Conservation (phyloP, 2,329 filamentous ascomycete genomes). For the Tolypocladium nubicola region DNA sequence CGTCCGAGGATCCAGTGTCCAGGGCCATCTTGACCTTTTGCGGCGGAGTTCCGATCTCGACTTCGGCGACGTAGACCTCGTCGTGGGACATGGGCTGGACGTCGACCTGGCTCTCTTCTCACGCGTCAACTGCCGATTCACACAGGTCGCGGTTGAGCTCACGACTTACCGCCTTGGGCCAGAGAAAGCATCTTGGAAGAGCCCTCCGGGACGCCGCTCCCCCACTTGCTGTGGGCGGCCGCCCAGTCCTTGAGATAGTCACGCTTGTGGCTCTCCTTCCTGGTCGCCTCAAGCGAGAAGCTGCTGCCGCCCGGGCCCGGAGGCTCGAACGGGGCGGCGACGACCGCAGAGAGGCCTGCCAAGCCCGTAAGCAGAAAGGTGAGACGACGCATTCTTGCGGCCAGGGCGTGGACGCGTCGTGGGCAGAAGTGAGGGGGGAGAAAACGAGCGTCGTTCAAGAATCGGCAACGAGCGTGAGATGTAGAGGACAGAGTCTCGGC, state of each 20-base stretch:
- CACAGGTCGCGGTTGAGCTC: not conserved
- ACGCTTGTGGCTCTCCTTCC: slow-evolving; percentile 10
- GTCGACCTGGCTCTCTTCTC: slow-evolving; percentile 19
- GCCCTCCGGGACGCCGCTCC: slow-evolving; percentile 11
- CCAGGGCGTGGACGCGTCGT: not conserved
- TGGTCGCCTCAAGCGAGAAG: slow-evolving; percentile 18
- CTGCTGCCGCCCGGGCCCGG: not conserved
- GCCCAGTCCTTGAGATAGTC: slow-evolving; percentile 23
- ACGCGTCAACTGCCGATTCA: not conserved
- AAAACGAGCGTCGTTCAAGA: not conserved
- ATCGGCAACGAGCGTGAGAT: not conserved
- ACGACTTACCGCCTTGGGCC: slow-evolving; percentile 15
- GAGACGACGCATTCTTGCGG: not conserved
- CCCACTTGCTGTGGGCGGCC: slow-evolving; percentile 24
- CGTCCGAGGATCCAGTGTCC: slow-evolving; percentile 44
- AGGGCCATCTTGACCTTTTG: slow-evolving; percentile 37
- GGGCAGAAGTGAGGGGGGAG: not conserved
- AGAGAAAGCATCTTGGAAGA: slow-evolving; percentile 14
- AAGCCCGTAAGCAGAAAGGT: not conserved
- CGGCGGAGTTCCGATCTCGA: slow-evolving; percentile 35
- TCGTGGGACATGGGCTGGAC: slow-evolving; percentile 28
- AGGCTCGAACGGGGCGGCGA: not conserved
- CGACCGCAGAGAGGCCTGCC: not conserved
- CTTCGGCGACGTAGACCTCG: slow-evolving; percentile 30
- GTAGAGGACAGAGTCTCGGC: not conserved